Evolutionary conservation across 768 basidiomycete genomes (phyloP).

Genomic region (Boletus insuetus): DNA sequence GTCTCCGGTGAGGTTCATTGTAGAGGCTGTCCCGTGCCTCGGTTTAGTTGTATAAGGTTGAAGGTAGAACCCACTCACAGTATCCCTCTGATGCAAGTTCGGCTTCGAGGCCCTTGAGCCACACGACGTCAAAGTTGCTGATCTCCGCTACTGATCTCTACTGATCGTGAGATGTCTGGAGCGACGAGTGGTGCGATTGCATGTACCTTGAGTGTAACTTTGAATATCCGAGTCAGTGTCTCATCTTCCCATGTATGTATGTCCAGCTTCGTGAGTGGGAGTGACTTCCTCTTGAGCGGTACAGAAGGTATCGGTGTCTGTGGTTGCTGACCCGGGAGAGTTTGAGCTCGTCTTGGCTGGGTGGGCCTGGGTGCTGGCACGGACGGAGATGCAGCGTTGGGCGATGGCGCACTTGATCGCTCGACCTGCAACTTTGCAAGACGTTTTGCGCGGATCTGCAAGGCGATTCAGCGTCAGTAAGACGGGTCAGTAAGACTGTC

Average conservation of each 20-base stretch:
- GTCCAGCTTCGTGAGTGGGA: constrained; percentile 44
- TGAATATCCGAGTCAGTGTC: constrained; percentile 63
- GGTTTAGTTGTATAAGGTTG: neutral
- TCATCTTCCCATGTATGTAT: constrained; percentile 71
- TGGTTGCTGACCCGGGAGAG: constrained; percentile 17
- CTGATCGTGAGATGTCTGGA: constrained; percentile 8
- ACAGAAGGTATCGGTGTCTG: constrained; percentile 33
- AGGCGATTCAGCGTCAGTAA: neutral
- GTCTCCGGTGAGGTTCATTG: constrained; percentile 50
- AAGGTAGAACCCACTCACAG: constrained; percentile 28
- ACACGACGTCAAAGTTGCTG: constrained; percentile 68
- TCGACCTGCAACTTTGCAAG: constrained; percentile 75
- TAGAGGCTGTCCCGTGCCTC: constrained; percentile 26
- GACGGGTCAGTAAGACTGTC: neutral
- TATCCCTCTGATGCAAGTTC: constrained; percentile 66
- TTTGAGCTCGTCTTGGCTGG: constrained; percentile 33
- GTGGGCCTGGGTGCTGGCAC: constrained; percentile 32
- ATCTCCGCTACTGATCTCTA: constrained; percentile 59
- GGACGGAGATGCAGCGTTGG: constrained; percentile 19
- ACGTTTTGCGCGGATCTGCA: constrained; percentile 87
- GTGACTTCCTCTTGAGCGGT: constrained; percentile 49
- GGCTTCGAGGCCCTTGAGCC: constrained; percentile 72
- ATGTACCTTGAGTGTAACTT: constrained; percentile 78
- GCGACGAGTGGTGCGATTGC: neutral
- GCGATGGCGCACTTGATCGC: constrained; percentile 37